Evolutionary conservation across 768 basidiomycete genomes (phyloP).

Genomic region (Pholiota molesta): DNA sequence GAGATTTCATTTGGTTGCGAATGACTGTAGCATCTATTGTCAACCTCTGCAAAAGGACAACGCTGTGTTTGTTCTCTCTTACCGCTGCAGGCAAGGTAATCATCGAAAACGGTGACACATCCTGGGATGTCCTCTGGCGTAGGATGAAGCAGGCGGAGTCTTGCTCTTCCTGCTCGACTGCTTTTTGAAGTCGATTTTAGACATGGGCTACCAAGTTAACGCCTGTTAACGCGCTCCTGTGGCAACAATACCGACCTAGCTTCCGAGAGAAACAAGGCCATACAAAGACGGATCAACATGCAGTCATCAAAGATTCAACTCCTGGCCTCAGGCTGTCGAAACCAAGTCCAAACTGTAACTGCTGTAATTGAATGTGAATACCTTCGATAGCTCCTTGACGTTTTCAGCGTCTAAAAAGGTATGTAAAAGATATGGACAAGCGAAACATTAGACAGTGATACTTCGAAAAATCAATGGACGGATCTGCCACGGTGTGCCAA

Average conservation of each 20-base stretch:
- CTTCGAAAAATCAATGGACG: too few relatives aligned
- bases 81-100: conserved; percentile 75
- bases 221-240: not conserved
- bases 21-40: conserved; percentile 51
- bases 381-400: too few relatives aligned
- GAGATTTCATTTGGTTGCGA: conserved; percentile 75
- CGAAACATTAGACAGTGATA: too few relatives aligned
- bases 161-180: conserved; percentile 70
- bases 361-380: too few relatives aligned
- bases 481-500: too few relatives aligned
- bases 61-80: conserved; percentile 18
- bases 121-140: conserved; percentile 79
- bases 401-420: too few relatives aligned
- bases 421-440: too few relatives aligned
- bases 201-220: conserved; percentile 25
- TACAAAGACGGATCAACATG: conserved; percentile 1
- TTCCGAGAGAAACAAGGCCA: conserved; percentile 6
- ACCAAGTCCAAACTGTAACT: too few relatives aligned
- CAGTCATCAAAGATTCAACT: too few relatives aligned
- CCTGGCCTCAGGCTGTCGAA: too few relatives aligned
- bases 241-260: not conserved
- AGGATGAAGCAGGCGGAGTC: conserved; percentile 69
- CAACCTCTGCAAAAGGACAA: conserved; percentile 1
- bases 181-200: conserved; percentile 54
- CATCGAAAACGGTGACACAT: conserved; percentile 77